Evolutionary conservation across 139 green algal species (phyloP).

Genomic region (Ettlia oleoabundans): DNA sequence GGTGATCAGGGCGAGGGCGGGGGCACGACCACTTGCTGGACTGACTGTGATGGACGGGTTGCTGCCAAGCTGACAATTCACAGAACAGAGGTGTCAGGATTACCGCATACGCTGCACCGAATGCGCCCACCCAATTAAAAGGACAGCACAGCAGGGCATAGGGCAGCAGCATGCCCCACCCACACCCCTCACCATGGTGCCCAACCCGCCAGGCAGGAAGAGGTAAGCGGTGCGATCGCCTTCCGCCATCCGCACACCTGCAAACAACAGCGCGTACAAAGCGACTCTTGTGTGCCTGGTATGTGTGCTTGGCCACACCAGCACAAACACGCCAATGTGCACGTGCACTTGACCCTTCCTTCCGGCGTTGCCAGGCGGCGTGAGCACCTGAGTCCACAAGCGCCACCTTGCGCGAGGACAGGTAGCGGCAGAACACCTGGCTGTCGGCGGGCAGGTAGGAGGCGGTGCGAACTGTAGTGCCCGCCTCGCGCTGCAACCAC

Average conservation of each 20-base stretch:
- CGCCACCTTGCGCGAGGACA: slow-evolving; percentile 67
- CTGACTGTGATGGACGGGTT: too few relatives aligned
- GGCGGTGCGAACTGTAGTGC: slow-evolving; percentile 62
- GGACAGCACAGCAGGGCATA: not conserved
- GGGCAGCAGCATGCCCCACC: not conserved
- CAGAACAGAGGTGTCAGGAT: too few relatives aligned
- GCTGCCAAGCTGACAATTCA: too few relatives aligned
- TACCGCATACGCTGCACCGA: too few relatives aligned
- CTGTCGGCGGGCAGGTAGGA: slow-evolving; percentile 55
- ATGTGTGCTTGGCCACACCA: not conserved
- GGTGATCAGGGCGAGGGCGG: too few relatives aligned
- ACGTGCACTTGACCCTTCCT: not conserved
- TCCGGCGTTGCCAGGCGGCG: not conserved
- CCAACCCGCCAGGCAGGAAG: slow-evolving; percentile 75
- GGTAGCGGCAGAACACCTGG: slow-evolving; percentile 62
- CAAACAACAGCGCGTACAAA: not conserved
- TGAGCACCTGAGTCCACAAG: slow-evolving; percentile 50
- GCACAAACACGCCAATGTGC: not conserved
- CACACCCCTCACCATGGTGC: slow-evolving; percentile 46
- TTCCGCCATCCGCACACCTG: slow-evolving; percentile 50
- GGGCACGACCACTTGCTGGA: too few relatives aligned
- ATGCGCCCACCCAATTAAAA: too few relatives aligned
- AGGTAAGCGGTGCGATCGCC: slow-evolving; percentile 73
- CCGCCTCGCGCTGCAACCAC: slow-evolving; percentile 67
- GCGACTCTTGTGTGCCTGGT: not conserved